Percentiles rank a stretch among this genome's conserved stretches.
Evolutionary conservation across 148 eudicot species (phyloP).

Genomic region (Rhododendron simsii): DNA sequence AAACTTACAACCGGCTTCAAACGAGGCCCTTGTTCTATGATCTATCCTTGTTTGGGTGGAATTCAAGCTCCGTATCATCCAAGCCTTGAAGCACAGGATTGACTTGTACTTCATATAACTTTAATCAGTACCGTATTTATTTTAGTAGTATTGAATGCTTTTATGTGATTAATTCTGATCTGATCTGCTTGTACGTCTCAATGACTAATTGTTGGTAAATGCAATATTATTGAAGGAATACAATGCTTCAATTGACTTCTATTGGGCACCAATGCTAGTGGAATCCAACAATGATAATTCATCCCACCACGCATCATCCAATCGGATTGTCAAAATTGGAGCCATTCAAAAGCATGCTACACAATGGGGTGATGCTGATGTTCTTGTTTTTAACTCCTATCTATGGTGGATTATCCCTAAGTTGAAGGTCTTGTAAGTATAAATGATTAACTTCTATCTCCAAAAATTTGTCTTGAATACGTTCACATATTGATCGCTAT

Average conservation of each 20-base stretch:
- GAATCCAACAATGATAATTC: slow-evolving; percentile 26
- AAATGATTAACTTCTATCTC: background rate
- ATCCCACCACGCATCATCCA: background rate
- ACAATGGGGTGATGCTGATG: slow-evolving; percentile 28
- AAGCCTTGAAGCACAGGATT: no score
- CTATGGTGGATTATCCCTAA: slow-evolving; percentile 19
- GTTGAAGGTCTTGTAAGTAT: slow-evolving; percentile 25
- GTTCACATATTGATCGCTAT: background rate
- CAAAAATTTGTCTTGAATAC: background rate
- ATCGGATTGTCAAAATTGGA: slow-evolving; percentile 7
- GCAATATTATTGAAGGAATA: slow-evolving; percentile 18
- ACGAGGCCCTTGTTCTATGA: no score
- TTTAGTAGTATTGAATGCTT: no score
- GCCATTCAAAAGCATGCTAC: slow-evolving; percentile 26
- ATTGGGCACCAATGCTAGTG: slow-evolving; percentile 32
- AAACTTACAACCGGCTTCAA: no score
- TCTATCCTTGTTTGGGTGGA: no score
- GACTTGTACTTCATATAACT: no score
- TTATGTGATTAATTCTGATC: background rate
- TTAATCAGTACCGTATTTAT: no score
- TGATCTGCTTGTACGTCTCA: background rate
- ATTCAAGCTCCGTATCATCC: no score
- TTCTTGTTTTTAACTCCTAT: slow-evolving; percentile 30
- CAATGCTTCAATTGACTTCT: slow-evolving; percentile 27
- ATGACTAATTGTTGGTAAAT: background rate